These are phyloP conservation scores for Trypanosomatidae sp. DNA, from an alignment of 208 protist genomes.

Conservation along the genomic window DNA sequence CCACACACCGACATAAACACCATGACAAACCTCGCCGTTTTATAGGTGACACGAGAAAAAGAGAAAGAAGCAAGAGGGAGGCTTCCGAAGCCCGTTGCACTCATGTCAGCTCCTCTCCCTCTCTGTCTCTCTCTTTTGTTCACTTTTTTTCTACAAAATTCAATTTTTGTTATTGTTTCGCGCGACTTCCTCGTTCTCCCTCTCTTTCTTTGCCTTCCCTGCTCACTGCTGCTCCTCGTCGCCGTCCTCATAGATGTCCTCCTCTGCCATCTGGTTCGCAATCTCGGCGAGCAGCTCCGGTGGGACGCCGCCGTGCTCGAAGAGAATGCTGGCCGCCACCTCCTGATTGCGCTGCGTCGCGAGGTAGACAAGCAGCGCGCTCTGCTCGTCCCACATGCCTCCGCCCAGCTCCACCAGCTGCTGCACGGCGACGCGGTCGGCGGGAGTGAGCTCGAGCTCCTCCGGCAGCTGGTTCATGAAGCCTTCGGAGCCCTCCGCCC, in stretches of 20 bases:
- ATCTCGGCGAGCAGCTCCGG: slow-evolving; percentile 43
- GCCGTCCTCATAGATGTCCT: slow-evolving; percentile 30
- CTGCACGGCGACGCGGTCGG: slow-evolving; percentile 48
- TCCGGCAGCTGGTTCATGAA: slow-evolving; percentile 27
- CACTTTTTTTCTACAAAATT: neutral
- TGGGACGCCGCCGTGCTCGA: slow-evolving; percentile 68
- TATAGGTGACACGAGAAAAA: too few relatives aligned
- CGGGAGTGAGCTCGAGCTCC: slow-evolving; percentile 37
- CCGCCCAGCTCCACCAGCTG: slow-evolving; percentile 79
- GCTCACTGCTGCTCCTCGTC: slow-evolving; percentile 24
- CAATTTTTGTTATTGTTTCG: neutral
- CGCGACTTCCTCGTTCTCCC: too few relatives aligned
- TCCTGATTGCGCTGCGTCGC: slow-evolving; percentile 70
- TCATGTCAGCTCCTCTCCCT: too few relatives aligned
- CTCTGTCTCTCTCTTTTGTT: too few relatives aligned
- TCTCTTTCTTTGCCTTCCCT: too few relatives aligned
- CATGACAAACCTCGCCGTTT: too few relatives aligned
- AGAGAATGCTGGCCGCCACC: slow-evolving; percentile 75
- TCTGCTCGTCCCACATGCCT: slow-evolving; percentile 76
- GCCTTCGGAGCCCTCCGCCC: neutral
- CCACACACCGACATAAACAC: too few relatives aligned
- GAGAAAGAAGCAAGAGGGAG: too few relatives aligned
- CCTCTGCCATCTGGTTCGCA: slow-evolving; percentile 17
- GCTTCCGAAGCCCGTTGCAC: too few relatives aligned
- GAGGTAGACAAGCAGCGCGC: slow-evolving; percentile 72